These are phyloP conservation scores for Scenedesmus sp. DNA, from an alignment of 163 green algal species.

Conservation along the genomic window DNA sequence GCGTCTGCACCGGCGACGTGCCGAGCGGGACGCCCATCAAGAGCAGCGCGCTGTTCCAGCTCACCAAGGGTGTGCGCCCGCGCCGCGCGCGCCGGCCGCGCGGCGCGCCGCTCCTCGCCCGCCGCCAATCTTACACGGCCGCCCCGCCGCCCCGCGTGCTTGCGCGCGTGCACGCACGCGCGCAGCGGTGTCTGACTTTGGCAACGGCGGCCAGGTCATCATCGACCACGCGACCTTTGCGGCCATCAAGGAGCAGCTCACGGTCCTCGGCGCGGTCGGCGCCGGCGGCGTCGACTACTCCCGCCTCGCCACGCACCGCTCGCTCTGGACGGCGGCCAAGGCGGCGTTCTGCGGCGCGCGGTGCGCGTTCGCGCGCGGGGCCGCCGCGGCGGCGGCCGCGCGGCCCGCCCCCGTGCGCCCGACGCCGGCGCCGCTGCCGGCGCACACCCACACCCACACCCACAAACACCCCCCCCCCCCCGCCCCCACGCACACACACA, in stretches of 20 bases:
- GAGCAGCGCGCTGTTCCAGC: slow-evolving; percentile 48
- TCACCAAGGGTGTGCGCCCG: slow-evolving; percentile 58
- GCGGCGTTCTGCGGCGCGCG: neutral
- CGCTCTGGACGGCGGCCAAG: neutral
- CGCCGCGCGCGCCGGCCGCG: no score
- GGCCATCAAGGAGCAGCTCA: slow-evolving; percentile 51
- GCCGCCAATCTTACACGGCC: no score
- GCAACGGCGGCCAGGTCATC: slow-evolving; percentile 59
- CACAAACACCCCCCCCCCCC: no score
- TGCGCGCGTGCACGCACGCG: no score
- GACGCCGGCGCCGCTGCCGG: no score
- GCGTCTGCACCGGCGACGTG: slow-evolving; percentile 53
- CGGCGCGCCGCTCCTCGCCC: no score
- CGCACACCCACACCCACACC: no score
- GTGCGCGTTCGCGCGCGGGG: no score
- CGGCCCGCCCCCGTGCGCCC: no score
- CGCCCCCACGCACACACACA: no score
- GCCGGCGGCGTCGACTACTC: slow-evolving; percentile 53
- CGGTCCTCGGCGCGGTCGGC: slow-evolving; percentile 57
- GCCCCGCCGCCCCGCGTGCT: no score
- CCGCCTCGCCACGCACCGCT: neutral
- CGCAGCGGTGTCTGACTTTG: slow-evolving; percentile 58
- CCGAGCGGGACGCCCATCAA: slow-evolving; percentile 36
- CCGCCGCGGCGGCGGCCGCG: no score
- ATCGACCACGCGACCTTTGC: slow-evolving; percentile 56